These are phyloP conservation scores for Phaeosphaeriaceae sp. DNA, from an alignment of 2,329 filamentous ascomycete species.

Conservation along the genomic window DNA sequence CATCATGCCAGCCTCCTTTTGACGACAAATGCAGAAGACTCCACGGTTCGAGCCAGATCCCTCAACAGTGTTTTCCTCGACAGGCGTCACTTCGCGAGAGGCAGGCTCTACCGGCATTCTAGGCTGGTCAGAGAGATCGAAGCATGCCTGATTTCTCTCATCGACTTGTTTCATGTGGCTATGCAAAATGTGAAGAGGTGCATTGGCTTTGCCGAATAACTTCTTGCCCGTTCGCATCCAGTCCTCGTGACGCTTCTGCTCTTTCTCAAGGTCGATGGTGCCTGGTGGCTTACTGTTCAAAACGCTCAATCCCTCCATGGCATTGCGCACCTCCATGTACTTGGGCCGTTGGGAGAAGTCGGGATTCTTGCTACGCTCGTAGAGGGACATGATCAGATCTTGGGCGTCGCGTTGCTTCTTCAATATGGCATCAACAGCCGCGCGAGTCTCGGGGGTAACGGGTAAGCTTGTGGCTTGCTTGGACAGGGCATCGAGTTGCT, in stretches of 20 bases:
- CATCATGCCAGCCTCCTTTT: constrained; percentile 96
- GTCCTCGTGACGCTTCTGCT: constrained; percentile 94
- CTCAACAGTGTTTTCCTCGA: constrained; percentile 54
- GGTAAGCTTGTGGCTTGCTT: constrained; percentile 81
- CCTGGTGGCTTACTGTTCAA: constrained; percentile 92
- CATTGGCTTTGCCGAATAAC: constrained; percentile 96
- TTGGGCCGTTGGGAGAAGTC: constrained; percentile 82
- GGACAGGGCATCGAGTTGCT: constrained; percentile 90
- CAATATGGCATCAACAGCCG: constrained; percentile 86
- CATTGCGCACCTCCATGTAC: constrained; percentile 88
- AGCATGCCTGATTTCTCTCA: constrained; percentile 88
- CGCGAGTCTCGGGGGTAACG: constrained; percentile 80
- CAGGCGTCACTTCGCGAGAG: constrained; percentile 78
- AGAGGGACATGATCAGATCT: constrained; percentile 82
- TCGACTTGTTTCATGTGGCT: constrained; percentile 93
- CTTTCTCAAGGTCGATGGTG: constrained; percentile 90
- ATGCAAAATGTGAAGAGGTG: constrained; percentile 92
- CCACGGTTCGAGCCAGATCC: constrained; percentile 66
- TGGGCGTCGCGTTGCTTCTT: constrained; percentile 96
- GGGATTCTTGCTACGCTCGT: constrained; percentile 74
- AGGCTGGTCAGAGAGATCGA: constrained; percentile 88
- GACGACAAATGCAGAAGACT: constrained; percentile 96
- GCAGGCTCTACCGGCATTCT: constrained; percentile 90
- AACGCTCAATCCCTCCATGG: constrained; percentile 85
- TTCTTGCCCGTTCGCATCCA: constrained; percentile 99